Conservation (phyloP, 257 asterid genomes). For the Penstemon newberryi region DNA sequence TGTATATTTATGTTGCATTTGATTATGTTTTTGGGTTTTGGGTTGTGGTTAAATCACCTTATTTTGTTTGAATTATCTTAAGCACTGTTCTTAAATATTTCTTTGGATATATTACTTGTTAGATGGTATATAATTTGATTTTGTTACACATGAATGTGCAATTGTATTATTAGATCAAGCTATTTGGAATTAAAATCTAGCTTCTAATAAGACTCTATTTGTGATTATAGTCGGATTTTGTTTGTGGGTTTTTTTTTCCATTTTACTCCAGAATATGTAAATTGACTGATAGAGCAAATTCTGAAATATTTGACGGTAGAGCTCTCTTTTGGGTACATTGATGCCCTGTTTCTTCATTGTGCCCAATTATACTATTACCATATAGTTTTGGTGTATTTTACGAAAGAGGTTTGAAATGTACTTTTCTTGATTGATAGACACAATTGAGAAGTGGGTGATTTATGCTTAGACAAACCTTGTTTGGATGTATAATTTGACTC, state of each 20-base stretch:
- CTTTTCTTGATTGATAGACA: neutral
- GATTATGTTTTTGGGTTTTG: neutral
- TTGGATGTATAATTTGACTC: neutral
- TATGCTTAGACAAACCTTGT: neutral
- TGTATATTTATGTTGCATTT: neutral
- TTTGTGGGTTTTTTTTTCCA: neutral
- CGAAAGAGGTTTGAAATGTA: neutral
- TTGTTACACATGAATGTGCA: too few species aligned
- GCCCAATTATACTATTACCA: neutral
- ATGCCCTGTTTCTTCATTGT: conserved; percentile 14
- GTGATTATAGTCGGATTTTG: neutral
- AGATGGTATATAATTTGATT: too few species aligned
- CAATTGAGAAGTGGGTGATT: neutral
- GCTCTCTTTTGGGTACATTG: neutral
- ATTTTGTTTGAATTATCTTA: neutral
- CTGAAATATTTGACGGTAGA: neutral
- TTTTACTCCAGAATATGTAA: neutral
- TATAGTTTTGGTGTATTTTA: neutral
- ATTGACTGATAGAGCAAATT: neutral
- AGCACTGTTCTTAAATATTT: too few species aligned
- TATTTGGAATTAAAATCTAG: neutral
- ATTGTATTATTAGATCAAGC: too few species aligned
- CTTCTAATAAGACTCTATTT: neutral
- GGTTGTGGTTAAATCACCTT: neutral
- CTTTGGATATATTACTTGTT: too few species aligned